phyloP scores from a whole-genome alignment of 164 flowering plant genomes.

The Hamamelis virginiana region DNA sequence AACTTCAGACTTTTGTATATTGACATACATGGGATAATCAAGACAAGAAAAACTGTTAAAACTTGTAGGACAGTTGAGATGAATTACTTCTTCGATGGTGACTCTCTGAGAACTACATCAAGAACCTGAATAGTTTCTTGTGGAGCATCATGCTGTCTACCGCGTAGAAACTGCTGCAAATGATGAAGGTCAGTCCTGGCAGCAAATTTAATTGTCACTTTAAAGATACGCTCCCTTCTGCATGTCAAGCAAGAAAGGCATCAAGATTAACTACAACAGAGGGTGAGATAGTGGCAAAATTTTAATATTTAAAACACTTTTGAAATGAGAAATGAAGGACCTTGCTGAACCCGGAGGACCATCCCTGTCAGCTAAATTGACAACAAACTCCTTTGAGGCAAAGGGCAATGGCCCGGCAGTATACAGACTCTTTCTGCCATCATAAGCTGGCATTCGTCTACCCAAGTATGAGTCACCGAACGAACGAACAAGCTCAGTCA shows the following conservation, averaged over 20 bases:
- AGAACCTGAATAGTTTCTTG: slow-evolving; percentile 72
- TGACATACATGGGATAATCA: background rate
- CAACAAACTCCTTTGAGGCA: slow-evolving; percentile 47
- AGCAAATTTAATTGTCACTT: slow-evolving; percentile 62
- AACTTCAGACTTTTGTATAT: background rate
- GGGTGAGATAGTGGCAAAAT: background rate
- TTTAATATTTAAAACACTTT: background rate
- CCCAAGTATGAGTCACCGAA: slow-evolving; percentile 43
- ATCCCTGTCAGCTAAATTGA: slow-evolving; percentile 35
- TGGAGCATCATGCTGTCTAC: slow-evolving; percentile 50
- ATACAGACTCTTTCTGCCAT: slow-evolving; percentile 67
- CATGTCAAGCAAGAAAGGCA: slow-evolving; percentile 1
- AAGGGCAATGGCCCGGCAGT: slow-evolving; percentile 70
- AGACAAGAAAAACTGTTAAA: background rate
- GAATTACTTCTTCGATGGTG: slow-evolving; percentile 37
- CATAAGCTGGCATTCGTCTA: slow-evolving; percentile 49
- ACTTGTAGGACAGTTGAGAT: background rate
- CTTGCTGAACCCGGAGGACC: slow-evolving; percentile 14
- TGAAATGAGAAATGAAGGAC: slow-evolving; percentile 5
- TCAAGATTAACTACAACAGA: background rate
- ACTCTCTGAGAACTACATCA: slow-evolving; percentile 62
- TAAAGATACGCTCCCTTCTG: slow-evolving; percentile 60
- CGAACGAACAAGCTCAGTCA: slow-evolving; percentile 28
- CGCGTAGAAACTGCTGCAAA: slow-evolving; percentile 42
- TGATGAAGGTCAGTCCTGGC: slow-evolving; percentile 46